Evolutionary conservation across 176 grass and related monocot species (phyloP).

Genomic region (Dactylis glomerata): DNA sequence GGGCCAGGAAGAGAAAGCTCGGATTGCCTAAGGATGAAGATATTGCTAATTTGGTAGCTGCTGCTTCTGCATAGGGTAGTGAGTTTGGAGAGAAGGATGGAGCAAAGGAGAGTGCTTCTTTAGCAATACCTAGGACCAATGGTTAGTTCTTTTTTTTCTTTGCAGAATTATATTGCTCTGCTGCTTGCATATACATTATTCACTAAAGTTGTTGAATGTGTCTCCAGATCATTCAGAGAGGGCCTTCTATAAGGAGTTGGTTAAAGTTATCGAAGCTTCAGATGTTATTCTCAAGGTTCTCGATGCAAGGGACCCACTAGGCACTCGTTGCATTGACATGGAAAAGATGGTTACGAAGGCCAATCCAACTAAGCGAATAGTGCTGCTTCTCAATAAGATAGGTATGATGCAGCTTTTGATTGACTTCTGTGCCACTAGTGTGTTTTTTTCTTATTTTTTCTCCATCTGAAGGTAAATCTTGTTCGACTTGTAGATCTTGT

Average conservation of each 20-base stretch:
- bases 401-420: conserved; percentile 33
- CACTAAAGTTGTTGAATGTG: background rate
- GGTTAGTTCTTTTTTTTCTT: conserved; percentile 40
- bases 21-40: conserved; percentile 64
- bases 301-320: conserved; percentile 79
- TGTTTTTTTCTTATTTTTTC: background rate
- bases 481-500: conserved; percentile 64
- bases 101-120: conserved; percentile 32
- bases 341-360: conserved; percentile 78
- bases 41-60: conserved; percentile 46
- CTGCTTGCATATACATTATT: background rate
- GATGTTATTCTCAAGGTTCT: conserved; percentile 95
- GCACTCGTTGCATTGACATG: conserved; percentile 78
- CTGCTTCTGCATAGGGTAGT: conserved; percentile 38
- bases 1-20: conserved; percentile 84
- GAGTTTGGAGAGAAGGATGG: conserved; percentile 42
- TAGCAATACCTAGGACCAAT: conserved; percentile 45
- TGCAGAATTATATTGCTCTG: background rate
- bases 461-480: background rate
- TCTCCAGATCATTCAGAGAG: conserved; percentile 80
- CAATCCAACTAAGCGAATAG: conserved; percentile 73
- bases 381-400: conserved; percentile 96
- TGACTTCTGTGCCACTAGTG: conserved; percentile 1
- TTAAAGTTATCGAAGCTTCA: conserved; percentile 89
- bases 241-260: conserved; percentile 94